Conservation (phyloP, 345 rosid species). For the Sisymbrium irio region DNA sequence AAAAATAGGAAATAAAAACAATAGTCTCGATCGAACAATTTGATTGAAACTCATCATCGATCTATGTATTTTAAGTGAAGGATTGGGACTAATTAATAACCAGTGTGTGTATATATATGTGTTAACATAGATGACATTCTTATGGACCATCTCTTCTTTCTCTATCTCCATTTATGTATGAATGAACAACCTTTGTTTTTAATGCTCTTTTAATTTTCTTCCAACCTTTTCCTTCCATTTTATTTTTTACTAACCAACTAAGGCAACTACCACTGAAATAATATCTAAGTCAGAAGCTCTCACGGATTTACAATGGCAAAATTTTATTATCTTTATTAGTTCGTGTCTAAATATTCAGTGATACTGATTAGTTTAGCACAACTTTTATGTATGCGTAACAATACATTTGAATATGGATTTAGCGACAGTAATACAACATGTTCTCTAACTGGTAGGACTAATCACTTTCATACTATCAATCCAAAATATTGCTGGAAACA, state of each 20-base stretch:
- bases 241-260: neutral
- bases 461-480: neutral
- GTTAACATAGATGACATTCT: slow-evolving; percentile 19
- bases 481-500: neutral
- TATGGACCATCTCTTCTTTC: slow-evolving; percentile 30
- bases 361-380: neutral
- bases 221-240: slow-evolving; percentile 16
- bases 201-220: slow-evolving; percentile 27
- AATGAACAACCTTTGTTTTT: slow-evolving; percentile 26
- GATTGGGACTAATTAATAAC: neutral
- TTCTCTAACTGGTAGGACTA: neutral
- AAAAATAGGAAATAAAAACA: no score
- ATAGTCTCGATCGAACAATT: neutral
- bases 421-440: neutral
- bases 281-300: neutral
- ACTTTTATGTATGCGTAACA: neutral
- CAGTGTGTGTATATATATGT: neutral
- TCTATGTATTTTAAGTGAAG: neutral
- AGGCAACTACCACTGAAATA: slow-evolving; percentile 5
- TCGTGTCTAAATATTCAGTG: neutral
- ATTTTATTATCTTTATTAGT: neutral
- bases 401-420: neutral
- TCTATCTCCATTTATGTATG: slow-evolving; percentile 22
- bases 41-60: neutral
- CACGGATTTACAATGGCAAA: neutral